Evolutionary conservation across 208 protist species (phyloP).

Genomic region (Acanthamoeba castellanii): DNA sequence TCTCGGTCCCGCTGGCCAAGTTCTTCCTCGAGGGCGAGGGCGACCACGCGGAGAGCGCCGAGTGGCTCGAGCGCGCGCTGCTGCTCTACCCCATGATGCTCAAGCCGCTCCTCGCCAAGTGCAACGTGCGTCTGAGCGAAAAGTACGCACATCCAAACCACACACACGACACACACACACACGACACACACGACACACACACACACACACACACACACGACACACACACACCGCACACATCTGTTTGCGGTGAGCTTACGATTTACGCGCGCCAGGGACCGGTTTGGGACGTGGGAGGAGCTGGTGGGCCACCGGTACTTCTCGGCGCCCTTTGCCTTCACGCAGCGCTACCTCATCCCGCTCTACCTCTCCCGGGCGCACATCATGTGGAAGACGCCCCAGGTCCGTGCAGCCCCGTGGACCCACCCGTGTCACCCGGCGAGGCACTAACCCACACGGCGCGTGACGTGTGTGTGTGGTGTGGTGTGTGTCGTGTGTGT

Average conservation of each 20-base stretch:
- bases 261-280: background rate
- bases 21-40: conserved; percentile 60
- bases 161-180: background rate
- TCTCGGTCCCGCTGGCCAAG: conserved; percentile 31
- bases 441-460: no score
- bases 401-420: background rate
- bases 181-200: no score
- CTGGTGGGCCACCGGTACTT: conserved; percentile 39
- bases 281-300: conserved; percentile 43
- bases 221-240: background rate
- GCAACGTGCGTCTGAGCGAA: conserved; percentile 27
- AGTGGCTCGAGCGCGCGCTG: conserved; percentile 54
- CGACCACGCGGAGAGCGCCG: conserved; percentile 32
- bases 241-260: background rate
- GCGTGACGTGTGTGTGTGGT: background rate
- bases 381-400: conserved; percentile 62
- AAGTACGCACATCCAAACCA: background rate
- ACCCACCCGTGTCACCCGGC: no score
- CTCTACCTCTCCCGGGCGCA: conserved; percentile 37
- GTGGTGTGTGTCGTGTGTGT: background rate
- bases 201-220: no score
- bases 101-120: conserved; percentile 59
- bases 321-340: conserved; percentile 27
- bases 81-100: conserved; percentile 64
- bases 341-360: conserved; percentile 56